Evolutionary conservation across 371 early-diverging fungal species (phyloP), one percentile per base, ranked within the genome.

Genomic region (Rhizopus sp.): DNA sequence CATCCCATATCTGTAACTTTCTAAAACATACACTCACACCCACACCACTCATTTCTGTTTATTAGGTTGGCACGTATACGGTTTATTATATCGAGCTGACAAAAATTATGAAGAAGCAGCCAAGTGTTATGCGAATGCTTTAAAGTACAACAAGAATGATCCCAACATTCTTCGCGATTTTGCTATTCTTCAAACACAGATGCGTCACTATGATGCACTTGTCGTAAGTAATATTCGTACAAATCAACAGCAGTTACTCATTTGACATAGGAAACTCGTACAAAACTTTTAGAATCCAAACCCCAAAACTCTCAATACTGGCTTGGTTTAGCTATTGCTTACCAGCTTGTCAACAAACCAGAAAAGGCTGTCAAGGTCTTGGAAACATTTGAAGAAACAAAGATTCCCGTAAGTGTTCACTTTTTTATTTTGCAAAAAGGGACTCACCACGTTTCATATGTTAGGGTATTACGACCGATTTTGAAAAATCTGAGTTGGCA

Each of bases 31-130:
- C 8, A 9, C 17, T 49, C 47, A 9, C n/a, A 44, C 47, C 16
- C 9, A n/a, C 7, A 3, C 7, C 29, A 15, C 12, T 56, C n/a
- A 34, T 5, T 32, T 34, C 7, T 8, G 4, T 9, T 57, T 34
- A 15, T 34, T 64, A 93, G 92, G 92, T 72, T 98, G 99, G 99
- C 98, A 98, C 66, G 93, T 97, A 9, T 93, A 86, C 64, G 99
- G 99, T 33, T 75, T 98, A 38, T 69, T 95, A 60, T 83, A 96
- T 64, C 90, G 97, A 40, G 81, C 84, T 17, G 97, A 97, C 70
- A 91, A 89, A 70, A 95, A 97, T 70, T 97, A 94, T 67, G 92
- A 85, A 49, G 95, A 97, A 73, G 95, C 97, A 2, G 76, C 91
- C 44, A 93, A 92, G 71, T 94, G 96, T 69, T 98, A 96, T 72